These are phyloP conservation scores for Penicillium bialowiezense DNA, from an alignment of 495 filamentous ascomycete species.

Conservation along the genomic window DNA sequence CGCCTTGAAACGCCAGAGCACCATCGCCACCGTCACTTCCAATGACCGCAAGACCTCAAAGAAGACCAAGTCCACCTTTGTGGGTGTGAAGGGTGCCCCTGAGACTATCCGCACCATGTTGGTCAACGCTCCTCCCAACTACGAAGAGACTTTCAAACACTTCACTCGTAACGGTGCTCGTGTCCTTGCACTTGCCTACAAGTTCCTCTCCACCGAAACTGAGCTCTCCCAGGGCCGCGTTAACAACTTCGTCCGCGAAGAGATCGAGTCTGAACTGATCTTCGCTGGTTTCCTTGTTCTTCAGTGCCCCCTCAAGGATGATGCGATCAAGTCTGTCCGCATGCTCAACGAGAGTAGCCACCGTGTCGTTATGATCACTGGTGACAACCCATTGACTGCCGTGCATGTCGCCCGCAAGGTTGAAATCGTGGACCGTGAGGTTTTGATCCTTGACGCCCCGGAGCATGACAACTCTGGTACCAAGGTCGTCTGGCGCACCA, in stretches of 20 bases:
- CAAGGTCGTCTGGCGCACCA: constrained; percentile 87
- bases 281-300: constrained; percentile 97
- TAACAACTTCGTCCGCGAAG: constrained; percentile 88
- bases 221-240: constrained; percentile 81
- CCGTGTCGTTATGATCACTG: constrained; percentile 98
- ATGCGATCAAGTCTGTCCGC: constrained; percentile 86
- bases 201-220: constrained; percentile 73
- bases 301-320: constrained; percentile 93
- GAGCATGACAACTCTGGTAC: constrained; percentile 83
- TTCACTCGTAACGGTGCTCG: constrained; percentile 93
- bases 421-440: constrained; percentile 95
- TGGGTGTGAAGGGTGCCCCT: constrained; percentile 93
- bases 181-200: constrained; percentile 91
- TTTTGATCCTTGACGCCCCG: constrained; percentile 90
- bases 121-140: constrained; percentile 74
- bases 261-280: constrained; percentile 77
- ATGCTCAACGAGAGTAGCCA: constrained; percentile 99
- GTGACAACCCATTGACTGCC: constrained; percentile 95
- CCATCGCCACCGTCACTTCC: constrained; percentile 74
- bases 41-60: constrained; percentile 66
- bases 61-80: constrained; percentile 78
- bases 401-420: constrained; percentile 94
- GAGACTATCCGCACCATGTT: constrained; percentile 96
- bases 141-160: constrained; percentile 98
- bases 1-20: constrained; percentile 91